These are phyloP conservation scores for Boehmeria nivea DNA, from an alignment of 306 rosid genomes.

Conservation along the genomic window DNA sequence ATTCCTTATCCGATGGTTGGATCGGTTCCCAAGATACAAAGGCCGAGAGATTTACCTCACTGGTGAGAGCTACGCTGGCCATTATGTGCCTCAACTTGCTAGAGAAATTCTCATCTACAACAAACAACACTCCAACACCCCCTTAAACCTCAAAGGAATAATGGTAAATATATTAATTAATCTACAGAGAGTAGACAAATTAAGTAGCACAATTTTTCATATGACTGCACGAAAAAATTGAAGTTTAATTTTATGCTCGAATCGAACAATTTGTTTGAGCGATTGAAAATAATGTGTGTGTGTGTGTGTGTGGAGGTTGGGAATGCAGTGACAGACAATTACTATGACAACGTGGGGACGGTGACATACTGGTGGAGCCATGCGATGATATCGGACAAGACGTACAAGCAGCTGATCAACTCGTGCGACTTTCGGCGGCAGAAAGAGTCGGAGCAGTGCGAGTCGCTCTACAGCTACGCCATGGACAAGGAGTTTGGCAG, in stretches of 20 bases:
- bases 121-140: conserved; percentile 37
- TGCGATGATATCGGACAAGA: conserved; percentile 93
- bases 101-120: conserved; percentile 57
- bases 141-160: conserved; percentile 71
- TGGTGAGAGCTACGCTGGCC: conserved; percentile 98
- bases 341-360: conserved; percentile 86
- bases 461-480: conserved; percentile 72
- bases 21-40: conserved; percentile 76
- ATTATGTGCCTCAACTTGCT: conserved; percentile 92
- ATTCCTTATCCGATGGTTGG: conserved; percentile 73
- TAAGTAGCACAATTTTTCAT: no score
- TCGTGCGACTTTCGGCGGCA: conserved; percentile 72
- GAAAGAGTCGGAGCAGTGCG: conserved; percentile 80
- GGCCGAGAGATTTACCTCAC: conserved; percentile 61
- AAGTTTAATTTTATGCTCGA: no score
- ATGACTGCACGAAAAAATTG: no score
- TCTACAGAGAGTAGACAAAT: no score
- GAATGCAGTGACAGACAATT: conserved; percentile 92
- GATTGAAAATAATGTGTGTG: not conserved
- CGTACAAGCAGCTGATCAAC: conserved; percentile 66
- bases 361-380: conserved; percentile 99
- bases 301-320: conserved; percentile 54
- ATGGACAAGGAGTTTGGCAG: conserved; percentile 93
- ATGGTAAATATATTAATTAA: conserved; percentile 54
- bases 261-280: no score